A percentile compares a stretch with the other conserved stretches of the same genome.
These are phyloP conservation scores for Sordariomycetes sp. DNA, from an alignment of 2,329 filamentous ascomycete genomes.

Conservation along the genomic window DNA sequence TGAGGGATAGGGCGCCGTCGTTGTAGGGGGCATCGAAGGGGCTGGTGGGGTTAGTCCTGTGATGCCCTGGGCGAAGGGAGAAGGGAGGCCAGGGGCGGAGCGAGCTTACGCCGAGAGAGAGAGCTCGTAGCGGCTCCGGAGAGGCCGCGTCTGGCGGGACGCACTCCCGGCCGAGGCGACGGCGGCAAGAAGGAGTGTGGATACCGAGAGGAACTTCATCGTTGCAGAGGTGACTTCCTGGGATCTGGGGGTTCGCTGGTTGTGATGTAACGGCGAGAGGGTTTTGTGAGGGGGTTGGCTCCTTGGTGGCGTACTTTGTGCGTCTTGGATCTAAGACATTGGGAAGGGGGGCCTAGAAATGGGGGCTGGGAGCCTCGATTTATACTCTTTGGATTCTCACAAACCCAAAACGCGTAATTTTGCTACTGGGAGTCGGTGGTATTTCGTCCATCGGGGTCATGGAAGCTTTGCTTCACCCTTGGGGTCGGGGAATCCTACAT, in stretches of 20 bases:
- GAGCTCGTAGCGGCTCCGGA: neutral
- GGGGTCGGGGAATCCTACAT: too few species aligned
- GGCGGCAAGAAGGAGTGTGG: neutral
- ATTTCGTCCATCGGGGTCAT: too few species aligned
- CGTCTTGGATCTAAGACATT: neutral
- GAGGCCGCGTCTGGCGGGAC: neutral
- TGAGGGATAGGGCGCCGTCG: neutral
- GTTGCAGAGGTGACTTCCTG: neutral
- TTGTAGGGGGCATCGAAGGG: neutral
- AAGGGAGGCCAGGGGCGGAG: neutral
- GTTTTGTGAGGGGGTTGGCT: neutral
- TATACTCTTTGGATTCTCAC: too few species aligned
- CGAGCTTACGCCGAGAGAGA: neutral
- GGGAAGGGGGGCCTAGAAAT: neutral
- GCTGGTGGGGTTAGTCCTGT: neutral
- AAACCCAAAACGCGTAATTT: too few species aligned
- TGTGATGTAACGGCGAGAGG: neutral
- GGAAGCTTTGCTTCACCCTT: too few species aligned
- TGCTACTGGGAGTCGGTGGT: too few species aligned
- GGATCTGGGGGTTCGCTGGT: neutral
- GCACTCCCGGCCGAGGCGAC: neutral
- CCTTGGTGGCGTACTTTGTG: neutral
- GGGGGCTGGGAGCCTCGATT: too few species aligned
- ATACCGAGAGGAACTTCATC: constrained; percentile 1
- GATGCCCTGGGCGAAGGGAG: neutral